phyloP scores from a whole-genome alignment of 345 rosid genomes.

The Populus davidiana region DNA sequence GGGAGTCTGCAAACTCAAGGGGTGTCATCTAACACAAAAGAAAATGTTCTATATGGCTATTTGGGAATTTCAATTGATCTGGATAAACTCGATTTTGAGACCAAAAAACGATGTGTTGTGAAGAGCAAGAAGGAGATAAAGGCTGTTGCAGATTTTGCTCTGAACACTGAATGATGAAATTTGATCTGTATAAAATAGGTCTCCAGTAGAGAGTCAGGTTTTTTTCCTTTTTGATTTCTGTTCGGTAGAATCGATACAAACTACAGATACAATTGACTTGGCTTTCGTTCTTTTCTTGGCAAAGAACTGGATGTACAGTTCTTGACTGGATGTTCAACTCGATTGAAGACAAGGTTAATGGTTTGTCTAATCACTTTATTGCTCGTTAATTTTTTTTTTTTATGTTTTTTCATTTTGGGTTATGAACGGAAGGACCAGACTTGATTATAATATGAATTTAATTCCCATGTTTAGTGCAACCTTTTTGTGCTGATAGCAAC shows the following conservation, averaged over 20 bases:
- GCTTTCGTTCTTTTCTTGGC: not conserved
- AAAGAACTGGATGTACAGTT: not conserved
- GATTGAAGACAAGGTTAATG: too few species aligned
- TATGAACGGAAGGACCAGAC: too few species aligned
- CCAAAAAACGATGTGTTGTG: conserved; percentile 34
- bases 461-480: too few species aligned
- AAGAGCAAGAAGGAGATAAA: conserved; percentile 48
- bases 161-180: not conserved
- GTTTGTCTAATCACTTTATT: too few species aligned
- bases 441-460: too few species aligned
- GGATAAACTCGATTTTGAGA: conserved; percentile 42
- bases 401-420: too few species aligned
- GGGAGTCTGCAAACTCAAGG: conserved; percentile 4
- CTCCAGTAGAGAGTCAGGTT: not conserved
- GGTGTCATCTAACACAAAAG: conserved; percentile 7
- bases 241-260: not conserved
- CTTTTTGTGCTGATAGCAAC: too few species aligned
- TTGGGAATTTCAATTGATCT: conserved; percentile 48
- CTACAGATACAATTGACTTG: not conserved
- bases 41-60: conserved; percentile 40
- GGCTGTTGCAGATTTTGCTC: conserved; percentile 22
- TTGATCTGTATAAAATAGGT: not conserved
- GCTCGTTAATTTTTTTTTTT: too few species aligned
- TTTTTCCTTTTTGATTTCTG: not conserved
- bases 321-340: not conserved